Evolutionary conservation across 208 protist genomes (phyloP).

Genomic region (Sergeia podlipaevii): DNA sequence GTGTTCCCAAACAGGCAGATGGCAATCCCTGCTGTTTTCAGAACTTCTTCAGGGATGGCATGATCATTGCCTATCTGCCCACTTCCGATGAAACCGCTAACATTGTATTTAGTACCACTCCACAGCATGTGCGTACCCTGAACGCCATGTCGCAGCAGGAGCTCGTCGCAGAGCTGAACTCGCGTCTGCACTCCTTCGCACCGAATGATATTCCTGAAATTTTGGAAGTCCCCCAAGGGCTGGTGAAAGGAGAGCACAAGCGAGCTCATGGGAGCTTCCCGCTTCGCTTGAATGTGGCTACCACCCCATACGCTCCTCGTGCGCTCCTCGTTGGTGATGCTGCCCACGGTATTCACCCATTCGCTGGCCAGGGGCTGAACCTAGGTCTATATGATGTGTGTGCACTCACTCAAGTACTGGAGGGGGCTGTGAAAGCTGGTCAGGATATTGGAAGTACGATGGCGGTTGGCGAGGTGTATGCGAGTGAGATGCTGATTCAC

Average conservation of each 20-base stretch:
- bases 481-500: constrained; percentile 71
- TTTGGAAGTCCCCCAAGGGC: constrained; percentile 55
- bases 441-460: constrained; percentile 76
- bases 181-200: constrained; percentile 53
- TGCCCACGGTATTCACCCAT: constrained; percentile 90
- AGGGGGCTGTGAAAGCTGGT: constrained; percentile 54
- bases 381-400: constrained; percentile 88
- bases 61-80: constrained; percentile 79
- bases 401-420: constrained; percentile 54
- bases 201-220: constrained; percentile 73
- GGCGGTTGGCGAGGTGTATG: constrained; percentile 69
- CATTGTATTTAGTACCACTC: constrained; percentile 81
- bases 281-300: constrained; percentile 61
- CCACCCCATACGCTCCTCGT: constrained; percentile 49
- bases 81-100: constrained; percentile 73
- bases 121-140: constrained; percentile 53
- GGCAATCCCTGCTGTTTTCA: constrained; percentile 87
- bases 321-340: constrained; percentile 83
- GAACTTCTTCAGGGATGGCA: constrained; percentile 86
- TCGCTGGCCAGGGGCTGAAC: constrained; percentile 92
- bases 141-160: constrained; percentile 45
- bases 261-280: constrained; percentile 72
- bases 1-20: constrained; percentile 53
- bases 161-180: constrained; percentile 69
- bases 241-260: constrained; percentile 27